Base-by-base conservation (phyloP, 768 basidiomycete species). In the Paxillus involutus region DNA sequence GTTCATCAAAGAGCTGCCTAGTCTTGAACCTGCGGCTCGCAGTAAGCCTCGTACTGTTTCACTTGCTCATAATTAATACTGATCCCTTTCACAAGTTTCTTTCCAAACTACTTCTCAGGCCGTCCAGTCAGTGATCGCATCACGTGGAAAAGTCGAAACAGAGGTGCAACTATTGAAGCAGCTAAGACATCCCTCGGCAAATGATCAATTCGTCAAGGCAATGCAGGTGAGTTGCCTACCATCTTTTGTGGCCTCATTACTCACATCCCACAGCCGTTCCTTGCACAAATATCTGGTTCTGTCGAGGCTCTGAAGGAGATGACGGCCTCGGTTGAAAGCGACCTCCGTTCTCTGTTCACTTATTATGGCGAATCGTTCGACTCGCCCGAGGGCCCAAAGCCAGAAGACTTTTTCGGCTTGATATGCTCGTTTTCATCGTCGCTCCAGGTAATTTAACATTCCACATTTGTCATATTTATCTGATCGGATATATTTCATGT, bases 281-380 rank as follows among this genome's bases (percentile, higher is more conserved):
- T 60, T 6, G 14, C 26, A 3, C 55, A 82, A 43, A 81, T 81
- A 10, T 68, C 67, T 1, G 70, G 78, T 3, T 79, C 78, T 3
- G 78, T 95, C 5, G 76, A 81, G n/a, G 86, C 86, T 0, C 69
- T 98, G 42, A 78, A 80, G 63, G 77, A 80, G 19, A 81, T 91
- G 79, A 78, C 80, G 3, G 55, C 53, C 2, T 68, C 78, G 3
- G 69, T 96, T 17, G 81, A 85, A 19, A 67, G 62, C 4, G 89
- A 93, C 52, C 70, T 95, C 4, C 73, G 72, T 19, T 77, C 77
- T 3, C 57, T 94, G 24, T 72, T 91, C 7, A 53, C 62, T 0
- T 97, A 89, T 73, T 96, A 86, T 63, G 93, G 93, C 6, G 92
- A 96, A 66, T 77, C 77, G 49, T 80, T 84, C 2, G 80, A 84